phyloP scores from a whole-genome alignment of 2,329 filamentous ascomycete species.

The Raffaelea ambrosiae region DNA sequence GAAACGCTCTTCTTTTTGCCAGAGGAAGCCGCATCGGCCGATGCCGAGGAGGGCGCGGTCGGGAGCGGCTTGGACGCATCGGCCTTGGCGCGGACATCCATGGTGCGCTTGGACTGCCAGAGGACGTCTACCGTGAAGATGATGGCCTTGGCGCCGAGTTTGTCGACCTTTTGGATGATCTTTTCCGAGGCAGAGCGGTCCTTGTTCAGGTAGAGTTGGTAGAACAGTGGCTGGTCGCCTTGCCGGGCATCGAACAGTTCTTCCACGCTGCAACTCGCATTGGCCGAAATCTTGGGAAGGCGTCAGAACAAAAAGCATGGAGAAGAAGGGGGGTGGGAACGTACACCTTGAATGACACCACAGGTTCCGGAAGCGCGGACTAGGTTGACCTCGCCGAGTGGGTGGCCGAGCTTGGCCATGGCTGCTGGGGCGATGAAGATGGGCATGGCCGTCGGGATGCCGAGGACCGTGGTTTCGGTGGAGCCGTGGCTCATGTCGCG shows the following conservation, averaged over 20 bases:
- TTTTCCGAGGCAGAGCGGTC: slow-evolving; percentile 1
- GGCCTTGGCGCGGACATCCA: slow-evolving; percentile 10
- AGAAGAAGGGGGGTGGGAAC: not conserved
- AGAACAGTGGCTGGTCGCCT: slow-evolving; percentile 3
- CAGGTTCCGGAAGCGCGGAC: slow-evolving; percentile 4
- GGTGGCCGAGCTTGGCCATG: slow-evolving; percentile 13
- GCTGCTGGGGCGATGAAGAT: slow-evolving; percentile 13
- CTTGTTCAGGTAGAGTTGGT: slow-evolving; percentile 6
- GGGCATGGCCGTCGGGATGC: slow-evolving; percentile 7
- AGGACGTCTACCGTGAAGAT: slow-evolving; percentile 35
- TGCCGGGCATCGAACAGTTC: slow-evolving; percentile 1
- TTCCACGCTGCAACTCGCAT: slow-evolving; percentile 8
- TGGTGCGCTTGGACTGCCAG: slow-evolving; percentile 28
- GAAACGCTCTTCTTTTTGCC: not conserved
- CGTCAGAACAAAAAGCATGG: not conserved
- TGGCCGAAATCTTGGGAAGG: slow-evolving; percentile 5
- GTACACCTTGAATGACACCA: slow-evolving; percentile 4
- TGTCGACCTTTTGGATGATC: slow-evolving; percentile 8
- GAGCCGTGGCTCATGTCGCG: slow-evolving; percentile 4
- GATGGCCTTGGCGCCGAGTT: slow-evolving; percentile 17
- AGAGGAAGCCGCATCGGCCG: not conserved
- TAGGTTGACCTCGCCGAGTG: slow-evolving; percentile 11
- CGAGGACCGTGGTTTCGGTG: slow-evolving; percentile 5
- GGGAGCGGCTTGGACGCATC: not conserved
- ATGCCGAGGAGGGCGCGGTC: not conserved